Evolutionary conservation across 208 protist species (phyloP).

Genomic region (Crithidia fasciculata): DNA sequence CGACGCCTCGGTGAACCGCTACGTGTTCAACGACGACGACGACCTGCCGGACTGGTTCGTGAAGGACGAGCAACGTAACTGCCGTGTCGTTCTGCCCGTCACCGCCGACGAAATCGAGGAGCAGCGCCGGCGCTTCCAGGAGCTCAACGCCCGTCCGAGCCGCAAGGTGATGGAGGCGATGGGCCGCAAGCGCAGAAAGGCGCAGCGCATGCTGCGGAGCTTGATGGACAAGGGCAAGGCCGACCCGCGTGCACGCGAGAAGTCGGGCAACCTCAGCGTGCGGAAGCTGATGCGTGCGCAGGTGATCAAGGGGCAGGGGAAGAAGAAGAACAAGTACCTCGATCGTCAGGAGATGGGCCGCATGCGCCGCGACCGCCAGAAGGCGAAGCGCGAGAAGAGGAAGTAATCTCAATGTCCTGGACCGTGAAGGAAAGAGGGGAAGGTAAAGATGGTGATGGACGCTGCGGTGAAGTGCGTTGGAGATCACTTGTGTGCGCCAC

Average conservation of each 20-base stretch:
- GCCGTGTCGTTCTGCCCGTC: slow-evolving; percentile 81
- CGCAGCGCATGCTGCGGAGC: slow-evolving; percentile 82
- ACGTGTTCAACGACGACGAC: slow-evolving; percentile 90
- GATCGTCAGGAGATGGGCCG: slow-evolving; percentile 81
- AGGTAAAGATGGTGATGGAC: too few species aligned
- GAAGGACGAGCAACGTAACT: slow-evolving; percentile 92
- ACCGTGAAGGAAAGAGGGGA: too few species aligned
- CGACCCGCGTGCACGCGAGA: slow-evolving; percentile 86
- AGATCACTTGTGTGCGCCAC: too few species aligned
- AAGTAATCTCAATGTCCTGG: neutral
- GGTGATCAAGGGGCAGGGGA: slow-evolving; percentile 73
- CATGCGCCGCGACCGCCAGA: slow-evolving; percentile 60
- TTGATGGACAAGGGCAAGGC: slow-evolving; percentile 91
- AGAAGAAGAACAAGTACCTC: slow-evolving; percentile 86
- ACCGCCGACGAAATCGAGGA: slow-evolving; percentile 93
- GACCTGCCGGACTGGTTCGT: slow-evolving; percentile 93
- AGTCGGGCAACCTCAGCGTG: slow-evolving; percentile 74
- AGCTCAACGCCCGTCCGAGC: slow-evolving; percentile 95
- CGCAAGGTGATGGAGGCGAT: slow-evolving; percentile 98
- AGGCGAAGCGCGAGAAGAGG: slow-evolving; percentile 39
- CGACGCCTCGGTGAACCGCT: slow-evolving; percentile 88
- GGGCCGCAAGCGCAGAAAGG: slow-evolving; percentile 93
- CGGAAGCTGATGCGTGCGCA: slow-evolving; percentile 90
- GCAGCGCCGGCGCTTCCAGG: slow-evolving; percentile 89
- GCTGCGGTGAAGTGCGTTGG: too few species aligned